phyloP scores from a whole-genome alignment of 163 green algal species.

The Volvox carteri region DNA sequence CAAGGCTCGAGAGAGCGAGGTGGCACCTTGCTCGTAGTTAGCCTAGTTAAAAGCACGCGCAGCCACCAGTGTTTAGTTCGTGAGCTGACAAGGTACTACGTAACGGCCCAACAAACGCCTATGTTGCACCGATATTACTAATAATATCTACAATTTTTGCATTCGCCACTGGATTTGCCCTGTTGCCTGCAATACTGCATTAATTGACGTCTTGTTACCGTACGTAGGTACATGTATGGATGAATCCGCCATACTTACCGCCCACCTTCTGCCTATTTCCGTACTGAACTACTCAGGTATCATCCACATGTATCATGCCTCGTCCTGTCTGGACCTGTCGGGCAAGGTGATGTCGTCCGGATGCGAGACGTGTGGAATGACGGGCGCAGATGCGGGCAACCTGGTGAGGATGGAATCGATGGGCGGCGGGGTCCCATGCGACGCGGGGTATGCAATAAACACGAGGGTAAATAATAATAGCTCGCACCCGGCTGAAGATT shows the following conservation, averaged over 20 bases:
- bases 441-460: not conserved
- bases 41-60: no score
- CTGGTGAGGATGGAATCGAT: not conserved
- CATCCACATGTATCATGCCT: slow-evolving; percentile 12
- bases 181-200: no score
- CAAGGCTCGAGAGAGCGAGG: no score
- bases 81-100: no score
- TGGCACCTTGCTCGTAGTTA: no score
- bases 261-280: not conserved
- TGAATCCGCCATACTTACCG: not conserved
- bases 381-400: not conserved
- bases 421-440: not conserved
- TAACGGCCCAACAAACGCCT: not conserved
- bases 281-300: slow-evolving; percentile 1
- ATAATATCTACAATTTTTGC: not conserved
- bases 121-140: not conserved
- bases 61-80: no score
- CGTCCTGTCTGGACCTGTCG: slow-evolving; percentile 23
- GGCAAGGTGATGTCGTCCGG: slow-evolving; percentile 18
- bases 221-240: no score
- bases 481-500: no score
- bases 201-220: no score
- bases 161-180: no score
- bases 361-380: slow-evolving; percentile 30
- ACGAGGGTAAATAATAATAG: not conserved